Percentiles rank a stretch among this genome's conserved stretches.
These are phyloP conservation scores for Dicorynia guianensis DNA, from an alignment of 306 rosid species.

Conservation along the genomic window DNA sequence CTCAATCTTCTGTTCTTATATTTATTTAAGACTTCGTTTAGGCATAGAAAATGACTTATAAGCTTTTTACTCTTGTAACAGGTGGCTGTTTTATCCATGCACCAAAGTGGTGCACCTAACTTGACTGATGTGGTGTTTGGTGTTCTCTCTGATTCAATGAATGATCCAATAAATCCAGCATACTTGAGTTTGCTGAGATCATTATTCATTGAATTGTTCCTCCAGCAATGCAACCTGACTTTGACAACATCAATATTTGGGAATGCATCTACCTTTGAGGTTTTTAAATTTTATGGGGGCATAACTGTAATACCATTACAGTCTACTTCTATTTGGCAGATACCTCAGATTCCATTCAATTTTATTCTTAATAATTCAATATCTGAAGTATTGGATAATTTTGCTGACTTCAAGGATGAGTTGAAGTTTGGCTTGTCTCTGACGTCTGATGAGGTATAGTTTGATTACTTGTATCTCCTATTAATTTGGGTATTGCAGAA, in stretches of 20 bases:
- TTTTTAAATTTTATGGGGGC: conserved; percentile 79
- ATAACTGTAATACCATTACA: conserved; percentile 76
- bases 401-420: conserved; percentile 67
- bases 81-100: conserved; percentile 87
- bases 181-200: conserved; percentile 76
- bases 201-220: conserved; percentile 72
- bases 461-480: conserved; percentile 35
- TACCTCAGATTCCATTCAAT: conserved; percentile 75
- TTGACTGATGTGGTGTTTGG: conserved; percentile 78
- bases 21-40: conserved; percentile 7
- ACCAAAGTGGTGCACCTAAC: conserved; percentile 60
- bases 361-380: conserved; percentile 82
- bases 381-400: conserved; percentile 63
- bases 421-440: conserved; percentile 72
- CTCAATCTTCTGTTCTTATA: conserved; percentile 33
- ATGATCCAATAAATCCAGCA: conserved; percentile 68
- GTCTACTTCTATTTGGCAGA: conserved; percentile 69
- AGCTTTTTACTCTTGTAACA: conserved; percentile 47
- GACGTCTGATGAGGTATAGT: conserved; percentile 71
- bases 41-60: conserved; percentile 40
- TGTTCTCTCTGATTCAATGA: conserved; percentile 74
- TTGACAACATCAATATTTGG: conserved; percentile 75
- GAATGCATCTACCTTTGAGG: conserved; percentile 72
- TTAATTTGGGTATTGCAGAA: conserved; percentile 27
- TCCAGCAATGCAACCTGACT: conserved; percentile 77